Evolutionary conservation across 2,329 filamentous ascomycete species (phyloP), one percentile per base, ranked within the genome.

Genomic region (Hymenoscyphus fraxineus): DNA sequence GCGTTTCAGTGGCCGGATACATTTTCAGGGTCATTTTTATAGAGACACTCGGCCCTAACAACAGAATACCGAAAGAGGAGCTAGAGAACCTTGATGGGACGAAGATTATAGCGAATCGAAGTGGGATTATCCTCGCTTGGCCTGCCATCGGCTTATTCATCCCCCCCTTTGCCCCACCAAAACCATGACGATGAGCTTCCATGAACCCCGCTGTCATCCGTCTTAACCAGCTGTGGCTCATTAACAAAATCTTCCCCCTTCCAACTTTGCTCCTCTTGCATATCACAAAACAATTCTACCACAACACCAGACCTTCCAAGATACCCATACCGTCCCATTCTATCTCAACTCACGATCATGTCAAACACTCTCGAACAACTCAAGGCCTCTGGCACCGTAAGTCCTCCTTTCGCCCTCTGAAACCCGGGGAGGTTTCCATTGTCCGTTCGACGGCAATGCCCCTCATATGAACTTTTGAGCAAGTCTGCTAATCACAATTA

Each of bases 341-440:
- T 10, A 35, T 47, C 41, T 16, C 64, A 22, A 67, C 66, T 62
- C 59, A 62, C 68, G 69, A 73, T 67, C 66, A 97, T 97, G 93
- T 81, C 92, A 80, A 89, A 83, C 80, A 92, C 93, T 80, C 90
- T 99, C 75, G 95, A 98, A 75, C 93, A 98, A 84, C 88, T 99
- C 80, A 99, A 99, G 87, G 88, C 92, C 83, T 81, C 90, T 78
- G 95, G 95, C 89, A 99, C 95, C 77, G 93, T 96, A 85, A 81
- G 92, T 91, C 68, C 74, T 60, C 61, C 59, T 31, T 22, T 39
- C n/a, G 19, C 44, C 27, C 19, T 22, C 55, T n/a, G 41, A 61
- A 66, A 61, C 51, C 62, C 63, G 67, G 65, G 64, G 64, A 62
- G 44, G 10, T 51, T n/a, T 10, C 12, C 44, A n/a, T 7, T 51